Evolutionary conservation across 495 filamentous ascomycete genomes (phyloP).

Genomic region (Sabuloglossum arenarium): DNA sequence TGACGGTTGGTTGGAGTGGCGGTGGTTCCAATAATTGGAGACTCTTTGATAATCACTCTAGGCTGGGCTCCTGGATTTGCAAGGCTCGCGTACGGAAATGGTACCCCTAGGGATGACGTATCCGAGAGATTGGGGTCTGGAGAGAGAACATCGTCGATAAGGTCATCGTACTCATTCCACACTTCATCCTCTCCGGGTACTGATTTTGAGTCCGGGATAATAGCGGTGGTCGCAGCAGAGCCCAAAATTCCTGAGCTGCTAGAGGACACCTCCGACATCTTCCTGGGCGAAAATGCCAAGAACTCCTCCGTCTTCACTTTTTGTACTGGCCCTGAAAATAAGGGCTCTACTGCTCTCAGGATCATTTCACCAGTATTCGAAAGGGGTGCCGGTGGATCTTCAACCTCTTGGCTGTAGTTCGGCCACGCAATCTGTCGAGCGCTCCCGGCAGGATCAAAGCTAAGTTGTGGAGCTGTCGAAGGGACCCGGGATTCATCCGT

Average conservation of each 20-base stretch:
- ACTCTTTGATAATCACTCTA: constrained; percentile 13
- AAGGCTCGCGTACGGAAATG: constrained; percentile 16
- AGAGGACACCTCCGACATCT: constrained; percentile 46
- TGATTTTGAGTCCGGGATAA: constrained; percentile 34
- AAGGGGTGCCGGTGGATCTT: neutral
- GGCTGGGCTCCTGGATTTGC: neutral
- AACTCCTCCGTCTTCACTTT: constrained; percentile 27
- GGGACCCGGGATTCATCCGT: neutral
- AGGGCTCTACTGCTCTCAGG: neutral
- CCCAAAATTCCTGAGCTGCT: constrained; percentile 42
- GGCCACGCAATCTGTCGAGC: neutral
- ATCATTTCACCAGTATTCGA: neutral
- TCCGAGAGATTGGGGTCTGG: constrained; percentile 14
- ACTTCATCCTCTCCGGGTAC: constrained; percentile 64
- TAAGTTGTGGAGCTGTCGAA: neutral
- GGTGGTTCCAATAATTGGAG: constrained; percentile 10
- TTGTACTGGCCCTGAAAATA: neutral
- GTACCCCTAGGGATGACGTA: constrained; percentile 21
- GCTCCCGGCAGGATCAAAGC: neutral
- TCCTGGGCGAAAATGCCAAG: constrained; percentile 48
- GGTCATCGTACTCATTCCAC: constrained; percentile 88
- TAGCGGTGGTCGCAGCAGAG: constrained; percentile 34
- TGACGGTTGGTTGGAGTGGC: neutral
- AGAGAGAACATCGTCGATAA: constrained; percentile 52
- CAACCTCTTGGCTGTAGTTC: neutral